Percentiles rank a stretch among this genome's conserved stretches.
Evolutionary conservation across 2,329 filamentous ascomycete species (phyloP).

Genomic region (Geosmithia morbida): DNA sequence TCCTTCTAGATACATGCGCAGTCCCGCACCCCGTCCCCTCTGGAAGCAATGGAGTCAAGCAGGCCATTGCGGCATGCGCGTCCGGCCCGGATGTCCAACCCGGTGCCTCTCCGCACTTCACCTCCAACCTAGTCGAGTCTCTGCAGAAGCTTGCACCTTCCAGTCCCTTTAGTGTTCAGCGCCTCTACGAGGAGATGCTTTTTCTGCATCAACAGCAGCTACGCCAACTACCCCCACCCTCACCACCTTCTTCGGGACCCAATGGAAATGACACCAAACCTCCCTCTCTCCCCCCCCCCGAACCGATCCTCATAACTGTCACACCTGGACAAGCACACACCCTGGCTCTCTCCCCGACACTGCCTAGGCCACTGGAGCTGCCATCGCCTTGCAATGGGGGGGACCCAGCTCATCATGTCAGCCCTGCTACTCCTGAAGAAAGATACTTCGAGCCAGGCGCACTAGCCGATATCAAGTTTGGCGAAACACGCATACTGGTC

Average conservation of each 20-base stretch:
- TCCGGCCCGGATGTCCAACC: conserved; percentile 32
- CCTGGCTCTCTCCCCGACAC: conserved; percentile 23
- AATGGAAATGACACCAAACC: conserved; percentile 26
- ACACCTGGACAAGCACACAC: conserved; percentile 37
- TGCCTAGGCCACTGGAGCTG: conserved; percentile 5
- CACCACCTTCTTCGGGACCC: conserved; percentile 10
- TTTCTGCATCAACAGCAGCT: conserved; percentile 22
- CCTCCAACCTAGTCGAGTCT: conserved; percentile 38
- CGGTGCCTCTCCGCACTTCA: conserved; percentile 38
- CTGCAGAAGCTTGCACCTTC: conserved; percentile 36
- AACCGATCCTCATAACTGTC: conserved; percentile 39
- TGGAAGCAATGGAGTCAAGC: conserved; percentile 42
- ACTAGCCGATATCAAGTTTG: conserved; percentile 42
- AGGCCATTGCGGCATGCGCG: conserved; percentile 45
- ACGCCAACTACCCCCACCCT: conserved; percentile 21
- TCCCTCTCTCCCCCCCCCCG: conserved; percentile 10
- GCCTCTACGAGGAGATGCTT: conserved; percentile 41
- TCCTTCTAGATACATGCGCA: conserved; percentile 48
- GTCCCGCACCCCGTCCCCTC: conserved; percentile 33
- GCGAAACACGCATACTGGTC: conserved; percentile 47
- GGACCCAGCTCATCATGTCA: background rate
- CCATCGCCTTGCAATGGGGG: background rate
- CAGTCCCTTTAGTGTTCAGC: conserved; percentile 40
- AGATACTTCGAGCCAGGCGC: conserved; percentile 30
- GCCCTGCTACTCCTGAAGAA: conserved; percentile 12